A percentile compares a stretch with the other conserved stretches of the same genome.
These are phyloP conservation scores for Phellinidium pouzarii DNA, from an alignment of 1,284 basidiomycete species.

Conservation along the genomic window DNA sequence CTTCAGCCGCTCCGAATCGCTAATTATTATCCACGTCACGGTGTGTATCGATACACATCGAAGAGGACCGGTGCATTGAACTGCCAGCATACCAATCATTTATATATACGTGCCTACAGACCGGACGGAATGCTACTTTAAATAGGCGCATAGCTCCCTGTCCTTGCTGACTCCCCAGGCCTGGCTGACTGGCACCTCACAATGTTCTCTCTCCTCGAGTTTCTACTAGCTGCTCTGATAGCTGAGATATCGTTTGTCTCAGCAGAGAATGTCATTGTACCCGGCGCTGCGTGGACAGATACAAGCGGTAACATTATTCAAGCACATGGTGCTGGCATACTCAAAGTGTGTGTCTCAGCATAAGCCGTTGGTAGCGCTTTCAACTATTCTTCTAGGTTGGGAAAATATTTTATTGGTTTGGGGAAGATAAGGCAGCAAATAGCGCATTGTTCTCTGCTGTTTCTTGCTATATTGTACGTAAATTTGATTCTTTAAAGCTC, in stretches of 20 bases:
- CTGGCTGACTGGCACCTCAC: background rate
- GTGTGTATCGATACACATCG: too few relatives aligned
- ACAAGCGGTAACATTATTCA: slow-evolving; percentile 58
- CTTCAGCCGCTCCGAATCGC: too few relatives aligned
- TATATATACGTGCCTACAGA: too few relatives aligned
- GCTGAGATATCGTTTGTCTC: slow-evolving; percentile 1
- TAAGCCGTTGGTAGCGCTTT: background rate
- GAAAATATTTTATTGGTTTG: slow-evolving; percentile 55
- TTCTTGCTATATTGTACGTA: slow-evolving; percentile 47
- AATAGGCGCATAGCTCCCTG: too few relatives aligned
- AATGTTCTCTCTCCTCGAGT: background rate
- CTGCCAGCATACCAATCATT: too few relatives aligned
- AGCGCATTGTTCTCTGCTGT: slow-evolving; percentile 51
- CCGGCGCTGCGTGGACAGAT: slow-evolving; percentile 59
- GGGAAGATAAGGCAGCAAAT: slow-evolving; percentile 58
- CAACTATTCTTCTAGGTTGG: slow-evolving; percentile 35
- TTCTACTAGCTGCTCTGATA: background rate
- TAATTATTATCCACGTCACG: too few relatives aligned
- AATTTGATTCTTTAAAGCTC: background rate
- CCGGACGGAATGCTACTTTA: too few relatives aligned
- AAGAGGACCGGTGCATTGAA: too few relatives aligned
- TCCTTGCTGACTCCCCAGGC: too few relatives aligned
- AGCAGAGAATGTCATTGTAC: slow-evolving; percentile 40
- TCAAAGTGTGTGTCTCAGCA: slow-evolving; percentile 36
- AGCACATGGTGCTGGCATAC: slow-evolving; percentile 54